Conservation (phyloP, 2,329 filamentous ascomycete genomes). For the Pestalotiopsis sp. region DNA sequence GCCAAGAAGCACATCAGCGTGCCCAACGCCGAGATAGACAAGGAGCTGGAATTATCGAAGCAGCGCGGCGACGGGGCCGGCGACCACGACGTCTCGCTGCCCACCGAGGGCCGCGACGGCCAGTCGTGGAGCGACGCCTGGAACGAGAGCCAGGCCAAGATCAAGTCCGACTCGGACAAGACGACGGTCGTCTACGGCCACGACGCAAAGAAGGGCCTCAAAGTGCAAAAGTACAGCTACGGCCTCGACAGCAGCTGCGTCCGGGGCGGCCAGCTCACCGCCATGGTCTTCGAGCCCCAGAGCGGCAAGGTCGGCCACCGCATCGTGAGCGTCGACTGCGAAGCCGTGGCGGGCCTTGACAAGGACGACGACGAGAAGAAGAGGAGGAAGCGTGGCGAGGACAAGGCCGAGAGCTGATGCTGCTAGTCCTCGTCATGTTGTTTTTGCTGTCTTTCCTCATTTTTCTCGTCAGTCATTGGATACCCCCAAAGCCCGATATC, state of each 20-base stretch:
- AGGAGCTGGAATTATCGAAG: conserved; percentile 24
- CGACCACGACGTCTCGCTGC: conserved; percentile 18
- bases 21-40: conserved; percentile 19
- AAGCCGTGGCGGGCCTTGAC: conserved; percentile 5
- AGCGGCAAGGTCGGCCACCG: conserved; percentile 27
- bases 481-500: neutral
- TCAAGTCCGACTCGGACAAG: conserved; percentile 33
- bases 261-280: conserved; percentile 74
- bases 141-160: conserved; percentile 50
- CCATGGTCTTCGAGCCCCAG: conserved; percentile 69
- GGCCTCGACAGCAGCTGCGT: conserved; percentile 87
- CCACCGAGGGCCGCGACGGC: conserved; percentile 50
- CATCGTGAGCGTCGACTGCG: conserved; percentile 24
- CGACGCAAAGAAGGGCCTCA: conserved; percentile 73
- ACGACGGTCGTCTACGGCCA: conserved; percentile 86
- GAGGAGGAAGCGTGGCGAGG: conserved; percentile 4
- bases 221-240: conserved; percentile 67
- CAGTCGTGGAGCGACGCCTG: conserved; percentile 69
- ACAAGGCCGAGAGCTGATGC: neutral
- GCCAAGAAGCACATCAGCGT: conserved; percentile 33
- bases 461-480: neutral
- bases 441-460: neutral
- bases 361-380: conserved; percentile 7
- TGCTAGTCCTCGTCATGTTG: neutral
- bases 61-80: conserved; percentile 16